phyloP scores from a whole-genome alignment of 2,329 filamentous ascomycete genomes.

The Penicillium sp. region DNA sequence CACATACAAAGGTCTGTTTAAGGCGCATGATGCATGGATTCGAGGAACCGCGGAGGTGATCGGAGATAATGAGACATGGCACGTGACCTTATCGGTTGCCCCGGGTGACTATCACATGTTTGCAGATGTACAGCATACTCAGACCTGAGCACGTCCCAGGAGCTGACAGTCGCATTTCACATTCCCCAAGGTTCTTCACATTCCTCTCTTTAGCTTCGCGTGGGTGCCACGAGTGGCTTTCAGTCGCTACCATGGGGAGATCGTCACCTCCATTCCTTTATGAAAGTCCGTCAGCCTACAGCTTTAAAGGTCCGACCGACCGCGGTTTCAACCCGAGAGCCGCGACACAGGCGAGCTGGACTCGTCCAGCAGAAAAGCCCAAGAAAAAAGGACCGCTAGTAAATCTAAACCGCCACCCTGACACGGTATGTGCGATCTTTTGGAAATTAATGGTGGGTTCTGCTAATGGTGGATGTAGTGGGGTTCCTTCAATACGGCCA shows the following conservation, averaged over 20 bases:
- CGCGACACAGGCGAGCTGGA: conserved; percentile 75
- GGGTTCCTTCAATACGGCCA: conserved; percentile 58
- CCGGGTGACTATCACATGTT: conserved; percentile 29
- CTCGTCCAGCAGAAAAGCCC: conserved; percentile 58
- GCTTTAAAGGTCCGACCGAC: conserved; percentile 53
- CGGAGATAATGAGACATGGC: conserved; percentile 5
- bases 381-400: conserved; percentile 75
- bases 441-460: conserved; percentile 1
- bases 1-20: conserved; percentile 30
- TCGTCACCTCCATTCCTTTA: conserved; percentile 72
- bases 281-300: conserved; percentile 55
- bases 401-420: conserved; percentile 81
- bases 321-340: conserved; percentile 81
- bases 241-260: conserved; percentile 49
- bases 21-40: conserved; percentile 26
- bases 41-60: conserved; percentile 1
- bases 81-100: conserved; percentile 33
- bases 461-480: conserved; percentile 34
- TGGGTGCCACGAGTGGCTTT: conserved; percentile 33
- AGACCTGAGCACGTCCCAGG: neutral
- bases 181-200: conserved; percentile 17
- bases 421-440: conserved; percentile 57
- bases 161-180: conserved; percentile 22
- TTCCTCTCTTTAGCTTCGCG: conserved; percentile 33
- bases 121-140: conserved; percentile 8